Conservation (phyloP, 768 basidiomycete species). For the Antrodiella citrinella region DNA sequence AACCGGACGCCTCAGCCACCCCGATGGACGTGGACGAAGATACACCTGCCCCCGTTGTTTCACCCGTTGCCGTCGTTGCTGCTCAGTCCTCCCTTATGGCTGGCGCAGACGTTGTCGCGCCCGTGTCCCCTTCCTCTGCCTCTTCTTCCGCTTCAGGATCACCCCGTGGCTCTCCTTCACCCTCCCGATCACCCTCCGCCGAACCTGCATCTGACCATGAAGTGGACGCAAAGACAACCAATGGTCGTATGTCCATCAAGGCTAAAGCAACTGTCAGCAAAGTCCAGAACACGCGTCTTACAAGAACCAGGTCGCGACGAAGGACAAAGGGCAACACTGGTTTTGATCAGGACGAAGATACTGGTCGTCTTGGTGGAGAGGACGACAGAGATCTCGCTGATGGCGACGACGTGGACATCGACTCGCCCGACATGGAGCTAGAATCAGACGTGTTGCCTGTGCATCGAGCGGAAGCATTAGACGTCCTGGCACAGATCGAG, state of each 20-base stretch:
- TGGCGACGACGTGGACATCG: conserved; percentile 34
- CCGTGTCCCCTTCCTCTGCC: conserved; percentile 30
- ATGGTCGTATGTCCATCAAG: conserved; percentile 10
- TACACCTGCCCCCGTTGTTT: conserved; percentile 4
- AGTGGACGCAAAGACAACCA: conserved; percentile 9
- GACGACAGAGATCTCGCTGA: conserved; percentile 26
- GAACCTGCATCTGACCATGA: conserved; percentile 20
- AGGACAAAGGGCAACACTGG: conserved; percentile 11
- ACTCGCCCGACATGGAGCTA: conserved; percentile 35
- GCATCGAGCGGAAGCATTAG: conserved; percentile 81
- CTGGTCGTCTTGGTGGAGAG: conserved; percentile 17
- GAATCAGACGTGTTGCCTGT: conserved; percentile 73
- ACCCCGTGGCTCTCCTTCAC: conserved; percentile 24
- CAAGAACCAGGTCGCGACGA: conserved; percentile 8
- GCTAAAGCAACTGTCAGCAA: conserved; percentile 6
- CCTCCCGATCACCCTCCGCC: conserved; percentile 37
- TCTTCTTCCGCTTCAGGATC: conserved; percentile 23
- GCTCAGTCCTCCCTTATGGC: conserved; percentile 44
- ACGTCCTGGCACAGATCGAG: conserved; percentile 83
- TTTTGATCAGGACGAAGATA: conserved; percentile 20
- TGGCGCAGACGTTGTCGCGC: conserved; percentile 30
- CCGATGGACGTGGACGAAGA: conserved; percentile 19
- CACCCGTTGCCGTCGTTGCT: conserved; percentile 22
- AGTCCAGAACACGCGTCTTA: conserved; percentile 3
- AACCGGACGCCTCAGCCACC: background rate